A percentile compares a stretch with the other conserved stretches of the same genome.
Conservation (phyloP, 2,329 filamentous ascomycete genomes). For the Nigrospora sphaerica region DNA sequence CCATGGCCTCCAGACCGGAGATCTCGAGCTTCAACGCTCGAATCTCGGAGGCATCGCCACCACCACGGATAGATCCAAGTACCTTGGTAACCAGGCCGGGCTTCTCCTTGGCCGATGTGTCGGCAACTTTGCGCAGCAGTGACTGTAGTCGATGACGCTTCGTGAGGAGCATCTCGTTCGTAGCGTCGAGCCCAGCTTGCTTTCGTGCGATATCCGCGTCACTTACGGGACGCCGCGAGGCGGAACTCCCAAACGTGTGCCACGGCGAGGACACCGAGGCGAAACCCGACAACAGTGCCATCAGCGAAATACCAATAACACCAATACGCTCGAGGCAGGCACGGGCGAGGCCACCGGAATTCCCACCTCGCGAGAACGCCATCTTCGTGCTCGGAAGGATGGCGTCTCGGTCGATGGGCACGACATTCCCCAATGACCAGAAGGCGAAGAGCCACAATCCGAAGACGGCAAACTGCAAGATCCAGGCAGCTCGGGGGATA, state of each 20-base stretch:
- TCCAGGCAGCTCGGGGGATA: slow-evolving; percentile 55
- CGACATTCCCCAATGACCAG: slow-evolving; percentile 65
- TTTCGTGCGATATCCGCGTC: slow-evolving; percentile 72
- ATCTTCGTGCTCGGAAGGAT: slow-evolving; percentile 30
- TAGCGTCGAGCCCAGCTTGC: slow-evolving; percentile 69
- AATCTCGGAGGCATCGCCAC: slow-evolving; percentile 52
- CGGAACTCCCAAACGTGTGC: slow-evolving; percentile 68
- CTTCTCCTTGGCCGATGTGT: slow-evolving; percentile 30
- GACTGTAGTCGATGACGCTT: slow-evolving; percentile 68
- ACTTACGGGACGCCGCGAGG: slow-evolving; percentile 51
- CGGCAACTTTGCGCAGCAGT: slow-evolving; percentile 55
- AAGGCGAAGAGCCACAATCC: slow-evolving; percentile 64
- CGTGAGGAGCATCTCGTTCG: slow-evolving; percentile 68
- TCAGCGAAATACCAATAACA: slow-evolving; percentile 77
- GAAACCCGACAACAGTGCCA: slow-evolving; percentile 84
- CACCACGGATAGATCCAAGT: slow-evolving; percentile 62
- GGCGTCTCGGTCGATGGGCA: slow-evolving; percentile 38
- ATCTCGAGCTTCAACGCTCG: slow-evolving; percentile 66
- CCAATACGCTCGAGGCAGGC: slow-evolving; percentile 65
- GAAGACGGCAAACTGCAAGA: slow-evolving; percentile 56
- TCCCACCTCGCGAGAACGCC: slow-evolving; percentile 32
- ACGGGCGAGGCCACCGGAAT: slow-evolving; percentile 32
- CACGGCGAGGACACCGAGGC: slow-evolving; percentile 83
- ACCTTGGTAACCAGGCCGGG: slow-evolving; percentile 66
- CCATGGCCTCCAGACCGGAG: slow-evolving; percentile 73